Percentiles rank a stretch among this genome's conserved stretches.
phyloP scores from a whole-genome alignment of 2,329 filamentous ascomycete species.

The Chaetomium olivaceum region DNA sequence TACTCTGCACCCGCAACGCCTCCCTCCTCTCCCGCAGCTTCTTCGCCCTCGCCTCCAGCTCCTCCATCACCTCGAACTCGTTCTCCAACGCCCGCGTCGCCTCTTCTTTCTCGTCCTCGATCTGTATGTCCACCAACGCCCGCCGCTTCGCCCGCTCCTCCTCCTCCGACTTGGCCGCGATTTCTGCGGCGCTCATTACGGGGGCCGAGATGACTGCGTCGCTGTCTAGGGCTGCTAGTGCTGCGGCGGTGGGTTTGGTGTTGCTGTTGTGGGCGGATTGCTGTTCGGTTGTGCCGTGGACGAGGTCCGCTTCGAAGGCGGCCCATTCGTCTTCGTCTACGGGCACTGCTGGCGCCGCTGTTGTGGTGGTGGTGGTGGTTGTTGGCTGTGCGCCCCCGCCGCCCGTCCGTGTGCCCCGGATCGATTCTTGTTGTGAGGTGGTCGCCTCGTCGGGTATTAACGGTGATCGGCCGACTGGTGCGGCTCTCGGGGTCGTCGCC shows the following conservation, averaged over 20 bases:
- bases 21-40: constrained; percentile 71
- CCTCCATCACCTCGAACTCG: constrained; percentile 82
- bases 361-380: constrained; percentile 22
- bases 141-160: constrained; percentile 55
- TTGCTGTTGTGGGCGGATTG: constrained; percentile 1
- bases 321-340: constrained; percentile 82
- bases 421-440: constrained; percentile 6
- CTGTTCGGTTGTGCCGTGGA: constrained; percentile 51
- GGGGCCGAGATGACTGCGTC: constrained; percentile 68
- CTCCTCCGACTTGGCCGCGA: constrained; percentile 54
- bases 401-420: constrained; percentile 23
- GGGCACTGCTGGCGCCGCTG: constrained; percentile 27
- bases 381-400: constrained; percentile 27
- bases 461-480: constrained; percentile 42
- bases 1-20: constrained; percentile 50
- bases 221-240: constrained; percentile 28
- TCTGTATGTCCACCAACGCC: constrained; percentile 54
- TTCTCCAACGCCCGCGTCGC: constrained; percentile 70
- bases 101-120: constrained; percentile 72
- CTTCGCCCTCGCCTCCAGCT: constrained; percentile 70
- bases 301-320: constrained; percentile 74
- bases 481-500: constrained; percentile 45
- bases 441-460: constrained; percentile 38
- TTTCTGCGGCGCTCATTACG: constrained; percentile 64
- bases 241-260: constrained; percentile 12